phyloP scores from a whole-genome alignment of 345 rosid species.

The Pistacia integerrima region DNA sequence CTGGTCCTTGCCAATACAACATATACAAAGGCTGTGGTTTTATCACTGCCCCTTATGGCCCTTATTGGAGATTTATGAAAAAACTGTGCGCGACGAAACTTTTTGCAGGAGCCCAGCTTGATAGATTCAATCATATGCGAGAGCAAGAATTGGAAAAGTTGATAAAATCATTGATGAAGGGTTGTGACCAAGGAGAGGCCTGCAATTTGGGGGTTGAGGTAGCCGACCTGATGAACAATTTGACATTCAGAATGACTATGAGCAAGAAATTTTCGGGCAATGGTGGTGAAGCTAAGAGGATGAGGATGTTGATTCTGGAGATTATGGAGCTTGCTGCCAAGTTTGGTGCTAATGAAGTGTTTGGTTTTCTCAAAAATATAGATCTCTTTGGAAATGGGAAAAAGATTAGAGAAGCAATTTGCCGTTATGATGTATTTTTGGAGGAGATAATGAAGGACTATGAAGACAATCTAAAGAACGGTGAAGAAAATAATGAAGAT shows the following conservation, averaged over 20 bases:
- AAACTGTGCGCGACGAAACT: slow-evolving; percentile 65
- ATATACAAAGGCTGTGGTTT: slow-evolving; percentile 59
- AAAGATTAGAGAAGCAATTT: slow-evolving; percentile 27
- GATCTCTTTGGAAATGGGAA: slow-evolving; percentile 49
- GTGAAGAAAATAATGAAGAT: slow-evolving; percentile 25
- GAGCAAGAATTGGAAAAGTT: slow-evolving; percentile 52
- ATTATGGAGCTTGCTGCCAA: slow-evolving; percentile 36
- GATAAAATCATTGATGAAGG: slow-evolving; percentile 31
- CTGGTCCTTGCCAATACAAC: slow-evolving; percentile 52
- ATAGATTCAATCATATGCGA: slow-evolving; percentile 48
- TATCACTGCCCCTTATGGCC: slow-evolving; percentile 55
- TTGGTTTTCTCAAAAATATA: slow-evolving; percentile 38
- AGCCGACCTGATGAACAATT: slow-evolving; percentile 44
- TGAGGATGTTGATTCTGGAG: slow-evolving; percentile 41
- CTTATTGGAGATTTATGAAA: slow-evolving; percentile 73
- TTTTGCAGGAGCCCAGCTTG: slow-evolving; percentile 53
- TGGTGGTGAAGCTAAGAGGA: slow-evolving; percentile 37
- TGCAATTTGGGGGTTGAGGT: slow-evolving; percentile 57
- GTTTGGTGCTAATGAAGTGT: slow-evolving; percentile 43
- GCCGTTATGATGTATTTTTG: slow-evolving; percentile 35
- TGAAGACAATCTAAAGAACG: slow-evolving; percentile 22
- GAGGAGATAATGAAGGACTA: slow-evolving; percentile 44
- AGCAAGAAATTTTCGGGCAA: slow-evolving; percentile 43
- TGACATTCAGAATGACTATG: slow-evolving; percentile 60
- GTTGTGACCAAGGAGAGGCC: slow-evolving; percentile 30